phyloP scores from a whole-genome alignment of 805 yeast genomes.

The Candida endomychidarum region DNA sequence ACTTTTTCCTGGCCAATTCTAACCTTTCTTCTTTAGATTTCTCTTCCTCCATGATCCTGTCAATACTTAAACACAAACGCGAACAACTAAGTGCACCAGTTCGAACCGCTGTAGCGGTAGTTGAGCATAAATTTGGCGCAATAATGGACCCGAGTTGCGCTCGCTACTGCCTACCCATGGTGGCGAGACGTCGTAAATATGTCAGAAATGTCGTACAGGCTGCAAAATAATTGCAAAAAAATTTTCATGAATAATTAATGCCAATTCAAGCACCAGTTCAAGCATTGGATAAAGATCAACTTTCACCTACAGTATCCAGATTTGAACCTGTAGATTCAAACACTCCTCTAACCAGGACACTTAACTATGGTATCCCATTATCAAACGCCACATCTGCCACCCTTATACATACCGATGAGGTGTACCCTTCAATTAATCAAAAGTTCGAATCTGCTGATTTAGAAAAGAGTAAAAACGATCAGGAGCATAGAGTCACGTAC shows the following conservation, averaged over 20 bases:
- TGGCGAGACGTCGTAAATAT: constrained; percentile 1
- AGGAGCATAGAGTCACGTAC: neutral
- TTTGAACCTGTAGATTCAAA: neutral
- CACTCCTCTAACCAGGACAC: neutral
- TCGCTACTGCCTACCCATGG: neutral
- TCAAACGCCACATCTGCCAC: constrained; percentile 5
- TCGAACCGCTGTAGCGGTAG: too few species aligned
- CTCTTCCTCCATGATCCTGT: constrained; percentile 15
- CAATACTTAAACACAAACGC: neutral
- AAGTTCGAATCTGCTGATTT: neutral
- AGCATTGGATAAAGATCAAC: neutral
- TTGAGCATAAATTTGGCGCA: too few species aligned
- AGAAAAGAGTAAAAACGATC: neutral
- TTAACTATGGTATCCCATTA: neutral
- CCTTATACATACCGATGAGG: neutral
- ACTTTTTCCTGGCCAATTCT: constrained; percentile 73
- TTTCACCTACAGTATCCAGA: neutral
- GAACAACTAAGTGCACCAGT: too few species aligned
- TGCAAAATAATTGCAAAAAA: neutral
- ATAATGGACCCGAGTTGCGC: too few species aligned
- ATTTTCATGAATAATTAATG: constrained; percentile 3
- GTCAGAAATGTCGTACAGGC: constrained; percentile 3
- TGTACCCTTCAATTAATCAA: neutral
- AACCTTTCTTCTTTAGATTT: constrained; percentile 58
- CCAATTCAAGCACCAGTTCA: neutral